Conservation (phyloP, 2,329 filamentous ascomycete species). For the Chaetomiaceae sp. region DNA sequence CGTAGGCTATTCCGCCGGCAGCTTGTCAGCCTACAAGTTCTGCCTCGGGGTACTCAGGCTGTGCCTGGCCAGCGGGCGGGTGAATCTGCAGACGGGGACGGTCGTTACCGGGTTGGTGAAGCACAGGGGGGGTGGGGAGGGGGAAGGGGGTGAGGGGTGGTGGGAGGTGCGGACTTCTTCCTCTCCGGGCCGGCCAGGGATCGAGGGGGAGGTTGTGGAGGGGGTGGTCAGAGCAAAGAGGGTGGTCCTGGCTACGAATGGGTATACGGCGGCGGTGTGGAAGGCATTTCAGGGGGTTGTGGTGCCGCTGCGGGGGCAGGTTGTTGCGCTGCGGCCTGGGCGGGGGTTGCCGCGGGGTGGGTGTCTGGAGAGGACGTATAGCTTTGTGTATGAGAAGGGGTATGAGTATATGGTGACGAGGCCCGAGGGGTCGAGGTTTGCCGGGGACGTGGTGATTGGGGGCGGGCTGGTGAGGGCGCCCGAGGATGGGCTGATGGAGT, state of each 20-base stretch:
- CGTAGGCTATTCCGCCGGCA: conserved; percentile 42
- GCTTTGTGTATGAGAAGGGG: conserved; percentile 54
- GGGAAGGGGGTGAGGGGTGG: not conserved
- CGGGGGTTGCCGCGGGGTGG: conserved; percentile 33
- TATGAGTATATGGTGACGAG: conserved; percentile 65
- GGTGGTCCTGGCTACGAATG: conserved; percentile 51
- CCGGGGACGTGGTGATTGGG: conserved; percentile 56
- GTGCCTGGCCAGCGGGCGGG: conserved; percentile 33
- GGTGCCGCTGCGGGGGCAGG: conserved; percentile 47
- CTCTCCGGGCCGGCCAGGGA: no score
- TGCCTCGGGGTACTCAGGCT: conserved; percentile 41
- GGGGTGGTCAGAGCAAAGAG: conserved; percentile 38
- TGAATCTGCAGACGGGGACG: conserved; percentile 51
- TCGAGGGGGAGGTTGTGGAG: conserved; percentile 27
- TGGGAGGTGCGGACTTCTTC: conserved; percentile 44
- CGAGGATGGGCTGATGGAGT: conserved; percentile 42
- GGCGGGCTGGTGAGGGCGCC: conserved; percentile 46
- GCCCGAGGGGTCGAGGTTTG: conserved; percentile 38
- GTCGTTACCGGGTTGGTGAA: conserved; percentile 25
- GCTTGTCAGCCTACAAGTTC: conserved; percentile 38
- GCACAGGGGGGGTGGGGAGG: not conserved
- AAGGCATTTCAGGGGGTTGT: conserved; percentile 42
- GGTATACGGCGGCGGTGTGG: conserved; percentile 44
- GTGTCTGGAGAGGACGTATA: conserved; percentile 48
- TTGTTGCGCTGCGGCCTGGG: conserved; percentile 40